Base-by-base conservation (phyloP, 2,329 filamentous ascomycete species). In the Aspergillus quadricinctus region DNA sequence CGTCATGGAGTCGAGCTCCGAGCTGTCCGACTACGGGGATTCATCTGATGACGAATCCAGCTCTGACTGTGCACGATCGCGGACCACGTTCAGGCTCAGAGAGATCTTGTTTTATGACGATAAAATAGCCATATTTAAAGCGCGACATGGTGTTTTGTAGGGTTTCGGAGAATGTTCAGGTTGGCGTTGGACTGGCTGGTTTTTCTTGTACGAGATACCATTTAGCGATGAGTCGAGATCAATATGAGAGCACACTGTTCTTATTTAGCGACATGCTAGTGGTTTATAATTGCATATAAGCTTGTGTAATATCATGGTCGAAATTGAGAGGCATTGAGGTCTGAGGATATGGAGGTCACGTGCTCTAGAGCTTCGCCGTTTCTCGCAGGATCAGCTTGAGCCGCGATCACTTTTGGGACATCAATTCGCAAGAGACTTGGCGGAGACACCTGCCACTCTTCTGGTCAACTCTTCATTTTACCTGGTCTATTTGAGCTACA, bases 21-120 rank as follows among this genome's bases (percentile, higher is more conserved):
- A 68, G 1, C 49, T 62, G 21, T 63, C 67, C 4, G 64, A 66
- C 25, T 67, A 68, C 43, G 60, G 60, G 27, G 59, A 57, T 35
- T 61, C 54, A 29, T 63, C 61, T 2, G 76, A 78, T n/a, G 78
- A 80, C 4, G 78, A 77, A 75, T 61, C 59, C 9, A 65, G 64
- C 8, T 74, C 75, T 17, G 78, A 74, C 17, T 74, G 70, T 52
- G 67, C 72, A 41, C 64, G 64, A 57, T 69, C 66, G 19, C 64
- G 65, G 5, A 69, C 74, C 29, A 76, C 81, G 64, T 79, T 92
- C 57, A 81, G 85, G 54, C 76, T 93, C 62, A 79, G 88, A 59
- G 89, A 93, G 77, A 93, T 94, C 61, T 73, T 92, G 60, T 93
- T 91, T 72, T 92, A 91, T 66, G 90, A 93, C 69, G 89, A 93